Evolutionary conservation across 805 yeast species (phyloP), one percentile per base, ranked within the genome.

Genomic region (Candida railenensis): DNA sequence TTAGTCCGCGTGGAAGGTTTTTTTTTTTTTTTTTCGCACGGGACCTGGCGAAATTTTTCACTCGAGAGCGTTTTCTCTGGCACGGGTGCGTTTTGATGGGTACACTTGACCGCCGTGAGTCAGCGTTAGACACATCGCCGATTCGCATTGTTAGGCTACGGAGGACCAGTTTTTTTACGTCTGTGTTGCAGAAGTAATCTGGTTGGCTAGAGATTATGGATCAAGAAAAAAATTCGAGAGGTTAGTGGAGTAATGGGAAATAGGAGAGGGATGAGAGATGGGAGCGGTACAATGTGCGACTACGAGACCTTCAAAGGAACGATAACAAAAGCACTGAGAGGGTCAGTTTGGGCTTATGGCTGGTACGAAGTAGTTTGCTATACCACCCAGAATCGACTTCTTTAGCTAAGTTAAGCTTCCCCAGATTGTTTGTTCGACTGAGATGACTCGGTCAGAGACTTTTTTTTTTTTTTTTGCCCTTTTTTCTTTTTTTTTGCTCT

Each of bases 121-220:
- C 30, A 25, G 30, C 5, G 11, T 25, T 25, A 25, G 30, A 25
- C 30, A 25, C 30, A 25, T 25, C 30, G 30, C 30, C 30, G 30
- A 11, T 25, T 25, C 30, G 30, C 30, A 25, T 25, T 25, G 30
- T 25, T n/a, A 25, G 30, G 9, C 11, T 7, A 25, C 30, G 30
- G 9, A 12, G 16, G 34, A 9, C 14, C 33, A 32, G 4, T 4
- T 32, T n/a, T n/a, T 5, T 11, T 11, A 7, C 30, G 30, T 25
- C 11, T 11, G 30, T 25, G 30, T 5, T 25, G 34, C 42, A n/a
- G 34, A 21, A 39, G 12, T 25, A 19, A 15, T 39, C 8, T 39
- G 42, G 42, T 39, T 39, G 42, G 42, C 34, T 15, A 39, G 42
- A 39, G 42, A 39, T 39, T 22, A 25, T 39, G 18, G 12, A 20